These are phyloP conservation scores for Penicillium bovifimosum DNA, from an alignment of 495 filamentous ascomycete genomes.

Conservation along the genomic window DNA sequence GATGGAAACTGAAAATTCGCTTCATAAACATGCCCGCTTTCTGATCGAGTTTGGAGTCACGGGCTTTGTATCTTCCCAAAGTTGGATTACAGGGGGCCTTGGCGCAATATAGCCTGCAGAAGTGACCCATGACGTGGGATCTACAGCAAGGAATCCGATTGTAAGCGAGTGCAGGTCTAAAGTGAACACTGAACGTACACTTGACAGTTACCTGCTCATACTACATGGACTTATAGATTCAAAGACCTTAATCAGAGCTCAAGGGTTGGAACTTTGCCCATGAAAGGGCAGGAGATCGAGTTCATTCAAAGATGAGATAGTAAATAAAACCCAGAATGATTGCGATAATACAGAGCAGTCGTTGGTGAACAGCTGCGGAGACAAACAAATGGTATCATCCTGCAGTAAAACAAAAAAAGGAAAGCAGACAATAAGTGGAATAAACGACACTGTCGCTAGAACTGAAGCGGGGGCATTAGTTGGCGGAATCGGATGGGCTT, in stretches of 20 bases:
- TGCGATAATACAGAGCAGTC: slow-evolving; percentile 25
- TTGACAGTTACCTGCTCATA: no score
- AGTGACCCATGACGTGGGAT: not conserved
- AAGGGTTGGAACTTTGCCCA: not conserved
- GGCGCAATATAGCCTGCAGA: not conserved
- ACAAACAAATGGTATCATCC: slow-evolving; percentile 40
- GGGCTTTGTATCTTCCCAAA: not conserved
- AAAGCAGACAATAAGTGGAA: slow-evolving; percentile 9
- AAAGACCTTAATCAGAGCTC: not conserved
- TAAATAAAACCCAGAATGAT: slow-evolving; percentile 7
- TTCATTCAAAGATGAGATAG: slow-evolving; percentile 8
- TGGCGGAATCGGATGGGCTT: slow-evolving; percentile 21
- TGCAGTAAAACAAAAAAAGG: slow-evolving; percentile 20
- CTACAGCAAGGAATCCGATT: not conserved
- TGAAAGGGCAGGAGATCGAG: slow-evolving; percentile 6
- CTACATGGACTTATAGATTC: not conserved
- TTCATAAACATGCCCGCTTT: no score
- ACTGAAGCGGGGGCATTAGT: slow-evolving; percentile 15
- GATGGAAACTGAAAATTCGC: no score
- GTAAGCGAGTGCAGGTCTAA: not conserved
- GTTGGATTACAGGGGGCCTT: not conserved
- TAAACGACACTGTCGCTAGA: slow-evolving; percentile 22
- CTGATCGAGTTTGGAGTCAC: not conserved
- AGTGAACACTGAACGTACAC: not conserved
- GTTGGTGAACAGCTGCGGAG: slow-evolving; percentile 23